Percentiles rank a stretch among this genome's conserved stretches.
phyloP scores from a whole-genome alignment of 805 yeast species.

The Torulaspora franciscae region DNA sequence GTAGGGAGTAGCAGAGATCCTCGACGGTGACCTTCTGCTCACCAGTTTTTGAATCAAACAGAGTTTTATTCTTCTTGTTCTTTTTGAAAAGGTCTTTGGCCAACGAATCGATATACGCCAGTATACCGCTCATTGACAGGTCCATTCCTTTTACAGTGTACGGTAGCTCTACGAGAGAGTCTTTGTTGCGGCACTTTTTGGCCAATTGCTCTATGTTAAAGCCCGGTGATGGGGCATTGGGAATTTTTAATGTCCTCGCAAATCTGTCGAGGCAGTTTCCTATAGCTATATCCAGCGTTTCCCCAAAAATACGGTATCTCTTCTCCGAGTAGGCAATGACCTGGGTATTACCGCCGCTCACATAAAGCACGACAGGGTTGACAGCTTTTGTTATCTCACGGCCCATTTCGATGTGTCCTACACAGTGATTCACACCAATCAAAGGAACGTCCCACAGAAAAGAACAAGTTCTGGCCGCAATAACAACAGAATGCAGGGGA shows the following conservation, averaged over 20 bases:
- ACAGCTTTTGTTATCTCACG: constrained; percentile 95
- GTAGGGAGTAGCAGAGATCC: constrained; percentile 88
- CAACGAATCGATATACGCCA: constrained; percentile 75
- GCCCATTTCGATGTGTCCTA: constrained; percentile 99
- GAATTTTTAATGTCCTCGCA: constrained; percentile 82
- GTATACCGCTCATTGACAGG: constrained; percentile 89
- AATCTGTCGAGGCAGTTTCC: constrained; percentile 96
- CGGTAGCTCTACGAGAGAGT: constrained; percentile 64
- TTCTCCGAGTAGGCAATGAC: constrained; percentile 95
- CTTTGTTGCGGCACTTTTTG: constrained; percentile 49
- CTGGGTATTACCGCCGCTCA: constrained; percentile 98
- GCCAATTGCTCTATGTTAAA: constrained; percentile 95
- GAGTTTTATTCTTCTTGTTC: constrained; percentile 38
- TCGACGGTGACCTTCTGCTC: constrained; percentile 61
- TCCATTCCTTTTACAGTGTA: constrained; percentile 99
- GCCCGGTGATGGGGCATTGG: constrained; percentile 96
- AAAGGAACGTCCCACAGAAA: constrained; percentile 78
- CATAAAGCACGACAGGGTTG: constrained; percentile 96
- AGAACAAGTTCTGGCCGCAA: constrained; percentile 83
- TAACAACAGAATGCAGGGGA: constrained; percentile 86
- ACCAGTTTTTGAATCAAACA: constrained; percentile 38
- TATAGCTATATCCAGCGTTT: constrained; percentile 93
- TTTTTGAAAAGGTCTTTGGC: constrained; percentile 63
- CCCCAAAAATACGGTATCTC: constrained; percentile 97
- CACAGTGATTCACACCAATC: constrained; percentile 94